Evolutionary conservation across 139 green algal species (phyloP).

Genomic region (Chlorella sp.): DNA sequence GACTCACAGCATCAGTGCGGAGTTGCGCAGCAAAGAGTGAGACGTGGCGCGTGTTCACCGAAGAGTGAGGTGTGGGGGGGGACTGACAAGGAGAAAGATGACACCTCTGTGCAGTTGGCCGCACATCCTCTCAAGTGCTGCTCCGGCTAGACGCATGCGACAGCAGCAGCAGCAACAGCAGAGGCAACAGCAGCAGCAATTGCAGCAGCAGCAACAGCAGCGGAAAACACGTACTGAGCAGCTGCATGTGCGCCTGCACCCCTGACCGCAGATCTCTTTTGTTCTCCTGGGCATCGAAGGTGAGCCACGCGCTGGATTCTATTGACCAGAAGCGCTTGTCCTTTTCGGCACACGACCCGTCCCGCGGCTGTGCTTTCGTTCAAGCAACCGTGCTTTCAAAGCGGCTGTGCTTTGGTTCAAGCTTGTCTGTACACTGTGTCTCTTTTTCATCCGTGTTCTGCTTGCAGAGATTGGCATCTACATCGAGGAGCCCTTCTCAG

Average conservation of each 20-base stretch:
- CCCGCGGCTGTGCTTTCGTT: neutral
- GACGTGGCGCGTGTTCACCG: neutral
- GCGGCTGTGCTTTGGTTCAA: neutral
- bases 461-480: neutral
- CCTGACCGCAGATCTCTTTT: neutral
- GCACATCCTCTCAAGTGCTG: too few relatives aligned
- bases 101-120: too few relatives aligned
- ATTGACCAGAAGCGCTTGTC: neutral
- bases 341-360: neutral
- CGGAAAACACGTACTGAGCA: neutral
- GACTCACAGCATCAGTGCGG: neutral
- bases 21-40: neutral
- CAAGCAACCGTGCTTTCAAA: neutral
- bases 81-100: neutral
- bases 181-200: neutral
- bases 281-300: neutral
- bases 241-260: neutral
- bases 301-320: neutral
- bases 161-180: neutral
- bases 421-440: neutral
- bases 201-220: neutral
- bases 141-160: neutral
- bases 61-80: neutral
- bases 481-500: slow-evolving; percentile 23
- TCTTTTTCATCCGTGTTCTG: neutral